A percentile compares a stretch with the other conserved stretches of the same genome.
These are phyloP conservation scores for Solanum chacoense DNA, from an alignment of 305 asterid genomes.

Conservation along the genomic window DNA sequence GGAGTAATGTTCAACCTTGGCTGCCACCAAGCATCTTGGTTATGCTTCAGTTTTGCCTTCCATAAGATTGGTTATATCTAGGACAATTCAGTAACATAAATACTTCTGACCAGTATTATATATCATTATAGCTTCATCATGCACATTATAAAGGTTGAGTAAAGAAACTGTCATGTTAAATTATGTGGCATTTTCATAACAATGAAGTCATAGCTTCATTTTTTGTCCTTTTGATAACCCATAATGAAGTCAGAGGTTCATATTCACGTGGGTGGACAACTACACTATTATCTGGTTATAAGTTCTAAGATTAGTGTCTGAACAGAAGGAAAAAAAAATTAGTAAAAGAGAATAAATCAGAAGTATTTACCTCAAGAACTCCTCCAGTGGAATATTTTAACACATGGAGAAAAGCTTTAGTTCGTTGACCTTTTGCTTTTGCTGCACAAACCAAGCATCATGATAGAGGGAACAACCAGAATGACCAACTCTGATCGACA, in stretches of 20 bases:
- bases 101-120: neutral
- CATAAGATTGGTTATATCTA: neutral
- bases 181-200: neutral
- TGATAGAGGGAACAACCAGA: constrained; percentile 9
- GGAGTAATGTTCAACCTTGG: neutral
- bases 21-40: neutral
- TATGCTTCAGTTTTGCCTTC: neutral
- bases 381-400: constrained; percentile 85
- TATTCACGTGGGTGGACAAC: neutral
- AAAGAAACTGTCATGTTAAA: neutral
- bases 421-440: constrained; percentile 52
- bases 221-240: neutral
- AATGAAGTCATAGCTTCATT: neutral
- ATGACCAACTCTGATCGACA: neutral
- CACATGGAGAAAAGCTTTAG: constrained; percentile 79
- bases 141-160: neutral
- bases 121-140: neutral
- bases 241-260: neutral
- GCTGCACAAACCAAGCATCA: constrained; percentile 37
- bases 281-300: neutral
- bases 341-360: neutral
- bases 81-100: neutral
- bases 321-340: neutral
- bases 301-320: neutral
- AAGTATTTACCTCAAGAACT: constrained; percentile 65